Base-by-base conservation (phyloP, 116 monocot species). In the Posidonia oceanica region DNA sequence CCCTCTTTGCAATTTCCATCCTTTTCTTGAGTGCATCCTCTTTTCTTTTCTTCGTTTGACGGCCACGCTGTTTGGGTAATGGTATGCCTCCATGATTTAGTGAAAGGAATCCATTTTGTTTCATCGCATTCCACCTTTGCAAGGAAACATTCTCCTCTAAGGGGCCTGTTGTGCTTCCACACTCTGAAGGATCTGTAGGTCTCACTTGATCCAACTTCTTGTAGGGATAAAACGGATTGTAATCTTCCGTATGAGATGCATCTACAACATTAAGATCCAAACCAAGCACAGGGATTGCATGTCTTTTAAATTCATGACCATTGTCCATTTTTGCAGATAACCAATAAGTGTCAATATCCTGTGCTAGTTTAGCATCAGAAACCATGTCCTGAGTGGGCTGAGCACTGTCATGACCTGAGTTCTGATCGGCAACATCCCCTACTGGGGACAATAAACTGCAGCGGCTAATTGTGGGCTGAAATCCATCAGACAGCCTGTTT, bases 41-140 rank as follows among this genome's bases (percentile, higher is more conserved):
- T 71, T 82, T 86, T 74, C 68, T 87, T 75, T 74, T 83, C 59
- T 53, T 80, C 40, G 79, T 29, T 67, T 71, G 80, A 39, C 80
- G 78, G 3, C 60, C 76, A 22, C 72, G 72, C 42, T 74, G 78
- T 65, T 79, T 86, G 21, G 86, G 68, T 11, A 70, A 70, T 16
- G 80, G 68, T 76, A 76, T 78, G 71, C 80, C 76, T 67, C 73
- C 81, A 69, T 77, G 80, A 16, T 78, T 77, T 54, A 77, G 76
- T 59, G 92, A 86, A 21, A 93, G 71, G 56, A 93, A 93, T 42
- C 93, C 89, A 79, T 89, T 89, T 74, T 80, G 78, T 68, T 93
- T 87, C 83, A 93, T 93, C 59, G 84, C 78, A 29, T 85, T 89
- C 93, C 93, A 93, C 69, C 69, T 75, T 74, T 70, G 88, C 63